phyloP scores from a whole-genome alignment of 768 basidiomycete species.

The Amyloporia xantha region DNA sequence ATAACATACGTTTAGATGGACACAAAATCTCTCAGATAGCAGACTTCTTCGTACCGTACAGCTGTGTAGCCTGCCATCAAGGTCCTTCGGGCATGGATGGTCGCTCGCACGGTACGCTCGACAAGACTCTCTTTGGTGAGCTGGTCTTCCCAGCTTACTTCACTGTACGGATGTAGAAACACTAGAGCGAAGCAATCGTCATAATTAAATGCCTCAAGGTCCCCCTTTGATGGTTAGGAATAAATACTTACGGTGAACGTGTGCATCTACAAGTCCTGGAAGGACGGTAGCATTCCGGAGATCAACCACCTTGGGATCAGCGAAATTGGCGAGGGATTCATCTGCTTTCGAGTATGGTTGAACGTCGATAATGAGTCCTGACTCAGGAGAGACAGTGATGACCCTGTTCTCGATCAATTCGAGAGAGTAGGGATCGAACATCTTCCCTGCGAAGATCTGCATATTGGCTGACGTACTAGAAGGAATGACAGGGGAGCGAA shows the following conservation, averaged over 20 bases:
- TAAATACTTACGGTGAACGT: constrained; percentile 6
- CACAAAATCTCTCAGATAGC: not conserved
- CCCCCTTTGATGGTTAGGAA: too few species aligned
- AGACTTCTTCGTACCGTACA: constrained; percentile 36
- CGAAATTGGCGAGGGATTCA: constrained; percentile 8
- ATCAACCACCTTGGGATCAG: constrained; percentile 33
- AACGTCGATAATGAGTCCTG: constrained; percentile 46
- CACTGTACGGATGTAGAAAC: constrained; percentile 54
- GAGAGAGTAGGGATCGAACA: constrained; percentile 43
- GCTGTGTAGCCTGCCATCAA: constrained; percentile 59
- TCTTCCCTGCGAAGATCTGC: constrained; percentile 35
- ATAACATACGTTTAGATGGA: not conserved
- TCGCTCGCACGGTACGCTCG: constrained; percentile 56
- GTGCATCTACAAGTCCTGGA: constrained; percentile 36
- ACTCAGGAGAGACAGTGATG: constrained; percentile 39
- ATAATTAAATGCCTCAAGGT: not conserved
- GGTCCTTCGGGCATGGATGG: constrained; percentile 50
- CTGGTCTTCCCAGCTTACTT: constrained; percentile 58
- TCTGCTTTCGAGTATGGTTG: constrained; percentile 8
- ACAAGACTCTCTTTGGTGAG: constrained; percentile 48
- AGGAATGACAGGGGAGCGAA: not conserved
- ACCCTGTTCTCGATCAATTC: constrained; percentile 37
- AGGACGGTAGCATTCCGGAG: constrained; percentile 40
- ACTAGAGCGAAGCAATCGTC: constrained; percentile 28
- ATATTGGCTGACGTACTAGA: not conserved